Conservation (phyloP, 352 stramenopile species). For the Phytophthora chlamydospora region DNA sequence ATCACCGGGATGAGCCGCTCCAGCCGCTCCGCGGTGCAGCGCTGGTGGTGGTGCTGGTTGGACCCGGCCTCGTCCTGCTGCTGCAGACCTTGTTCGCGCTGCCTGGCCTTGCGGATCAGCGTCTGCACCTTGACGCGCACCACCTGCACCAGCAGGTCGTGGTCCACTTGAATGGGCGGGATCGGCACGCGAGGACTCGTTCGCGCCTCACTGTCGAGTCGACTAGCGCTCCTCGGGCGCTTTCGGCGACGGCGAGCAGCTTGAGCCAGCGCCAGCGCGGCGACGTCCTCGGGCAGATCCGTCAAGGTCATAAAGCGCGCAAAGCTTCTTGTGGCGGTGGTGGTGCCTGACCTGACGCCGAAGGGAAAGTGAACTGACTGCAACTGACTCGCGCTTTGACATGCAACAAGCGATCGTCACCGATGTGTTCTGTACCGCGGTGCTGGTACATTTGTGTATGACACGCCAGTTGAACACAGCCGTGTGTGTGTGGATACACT, state of each 20-base stretch:
- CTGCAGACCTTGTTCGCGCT: slow-evolving; percentile 12
- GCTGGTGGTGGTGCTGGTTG: slow-evolving; percentile 6
- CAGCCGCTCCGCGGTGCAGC: slow-evolving; percentile 30
- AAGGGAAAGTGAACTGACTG: slow-evolving; percentile 34
- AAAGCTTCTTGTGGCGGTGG: background rate
- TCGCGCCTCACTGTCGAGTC: slow-evolving; percentile 3
- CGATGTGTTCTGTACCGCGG: slow-evolving; percentile 9
- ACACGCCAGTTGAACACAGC: slow-evolving; percentile 6
- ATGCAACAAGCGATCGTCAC: slow-evolving; percentile 20
- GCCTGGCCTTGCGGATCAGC: slow-evolving; percentile 32
- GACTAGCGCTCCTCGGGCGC: slow-evolving; percentile 19
- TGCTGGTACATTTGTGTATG: slow-evolving; percentile 5
- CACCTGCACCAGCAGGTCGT: slow-evolving; percentile 48
- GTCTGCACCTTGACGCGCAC: slow-evolving; percentile 44
- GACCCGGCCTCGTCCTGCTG: slow-evolving; percentile 3
- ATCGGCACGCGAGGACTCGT: slow-evolving; percentile 14
- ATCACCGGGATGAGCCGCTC: slow-evolving; percentile 36
- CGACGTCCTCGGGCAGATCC: slow-evolving; percentile 20
- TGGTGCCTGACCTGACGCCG: slow-evolving; percentile 8
- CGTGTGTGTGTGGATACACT: slow-evolving; percentile 18
- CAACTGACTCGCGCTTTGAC: slow-evolving; percentile 22
- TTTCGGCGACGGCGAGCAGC: slow-evolving; percentile 8
- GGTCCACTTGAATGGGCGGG: slow-evolving; percentile 41
- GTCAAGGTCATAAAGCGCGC: slow-evolving; percentile 21
- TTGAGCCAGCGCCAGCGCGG: slow-evolving; percentile 8